Evolutionary conservation across 2,329 filamentous ascomycete species (phyloP).

Genomic region (Chaetomiaceae sp.): DNA sequence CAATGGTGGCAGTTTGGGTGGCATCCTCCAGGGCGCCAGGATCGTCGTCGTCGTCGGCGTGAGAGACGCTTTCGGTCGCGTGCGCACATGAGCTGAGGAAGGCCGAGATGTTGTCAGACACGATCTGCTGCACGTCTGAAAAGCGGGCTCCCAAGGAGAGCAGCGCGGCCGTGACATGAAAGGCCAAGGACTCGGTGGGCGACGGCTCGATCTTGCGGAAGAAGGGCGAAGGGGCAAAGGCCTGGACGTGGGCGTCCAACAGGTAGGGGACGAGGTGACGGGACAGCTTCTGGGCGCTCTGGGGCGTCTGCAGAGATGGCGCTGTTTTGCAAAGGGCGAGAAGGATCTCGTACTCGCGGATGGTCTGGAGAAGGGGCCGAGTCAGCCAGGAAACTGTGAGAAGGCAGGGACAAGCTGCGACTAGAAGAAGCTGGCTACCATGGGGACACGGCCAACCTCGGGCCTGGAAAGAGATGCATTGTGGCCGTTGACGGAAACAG

Average conservation of each 20-base stretch:
- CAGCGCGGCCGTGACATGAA: conserved; percentile 73
- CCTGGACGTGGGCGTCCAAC: conserved; percentile 75
- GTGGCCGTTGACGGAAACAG: conserved; percentile 45
- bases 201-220: conserved; percentile 80
- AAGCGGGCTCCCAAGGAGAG: conserved; percentile 76
- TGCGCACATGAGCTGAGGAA: conserved; percentile 69
- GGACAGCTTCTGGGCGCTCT: conserved; percentile 74
- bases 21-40: conserved; percentile 61
- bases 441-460: conserved; percentile 52
- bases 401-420: neutral
- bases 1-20: conserved; percentile 67
- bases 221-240: conserved; percentile 74
- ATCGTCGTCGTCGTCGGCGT: conserved; percentile 51
- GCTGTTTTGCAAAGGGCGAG: conserved; percentile 89
- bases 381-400: conserved; percentile 10
- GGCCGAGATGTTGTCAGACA: conserved; percentile 61
- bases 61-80: conserved; percentile 54
- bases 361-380: conserved; percentile 50
- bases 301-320: conserved; percentile 62
- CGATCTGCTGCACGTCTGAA: conserved; percentile 59
- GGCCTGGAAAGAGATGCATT: conserved; percentile 24
- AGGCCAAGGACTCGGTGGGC: conserved; percentile 79
- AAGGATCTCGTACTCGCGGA: conserved; percentile 87
- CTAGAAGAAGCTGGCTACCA: conserved; percentile 44
- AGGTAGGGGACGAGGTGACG: conserved; percentile 79